Percentiles rank a stretch among this genome's conserved stretches.
phyloP scores from a whole-genome alignment of 257 asterid species.

The Osmanthus fragrans region DNA sequence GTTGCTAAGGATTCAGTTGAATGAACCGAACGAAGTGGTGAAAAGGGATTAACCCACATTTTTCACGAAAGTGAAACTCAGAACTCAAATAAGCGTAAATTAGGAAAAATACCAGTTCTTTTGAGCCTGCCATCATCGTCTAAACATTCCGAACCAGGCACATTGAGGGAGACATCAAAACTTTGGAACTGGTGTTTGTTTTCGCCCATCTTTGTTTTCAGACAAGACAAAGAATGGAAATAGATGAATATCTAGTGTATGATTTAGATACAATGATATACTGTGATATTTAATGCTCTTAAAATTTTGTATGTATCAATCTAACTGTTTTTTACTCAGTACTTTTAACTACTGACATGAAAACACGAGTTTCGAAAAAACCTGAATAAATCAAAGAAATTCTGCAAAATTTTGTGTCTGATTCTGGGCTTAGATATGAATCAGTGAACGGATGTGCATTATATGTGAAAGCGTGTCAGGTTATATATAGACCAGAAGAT shows the following conservation, averaged over 20 bases:
- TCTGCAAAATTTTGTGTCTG: neutral
- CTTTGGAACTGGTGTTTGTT: constrained; percentile 8
- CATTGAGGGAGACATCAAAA: constrained; percentile 29
- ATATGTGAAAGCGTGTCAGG: neutral
- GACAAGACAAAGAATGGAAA: neutral
- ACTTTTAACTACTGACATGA: neutral
- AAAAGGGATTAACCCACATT: neutral
- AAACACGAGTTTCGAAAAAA: neutral
- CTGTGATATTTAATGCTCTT: neutral
- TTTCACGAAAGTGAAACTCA: neutral
- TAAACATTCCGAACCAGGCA: constrained; percentile 29
- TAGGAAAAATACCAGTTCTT: constrained; percentile 34
- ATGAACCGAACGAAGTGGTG: too few relatives aligned
- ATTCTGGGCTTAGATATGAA: neutral
- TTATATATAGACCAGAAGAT: constrained; percentile 1
- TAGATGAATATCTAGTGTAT: neutral
- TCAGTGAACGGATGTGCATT: neutral
- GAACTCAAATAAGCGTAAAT: neutral
- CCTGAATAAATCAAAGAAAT: neutral
- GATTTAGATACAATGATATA: neutral
- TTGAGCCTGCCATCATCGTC: constrained; percentile 58
- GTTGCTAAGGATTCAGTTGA: too few relatives aligned
- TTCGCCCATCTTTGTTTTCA: constrained; percentile 24
- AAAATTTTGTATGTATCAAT: neutral
- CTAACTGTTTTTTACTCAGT: neutral